Evolutionary conservation across 1,284 basidiomycete species (phyloP), one percentile per base, ranked within the genome.

Genomic region (Trichosporon sp.): DNA sequence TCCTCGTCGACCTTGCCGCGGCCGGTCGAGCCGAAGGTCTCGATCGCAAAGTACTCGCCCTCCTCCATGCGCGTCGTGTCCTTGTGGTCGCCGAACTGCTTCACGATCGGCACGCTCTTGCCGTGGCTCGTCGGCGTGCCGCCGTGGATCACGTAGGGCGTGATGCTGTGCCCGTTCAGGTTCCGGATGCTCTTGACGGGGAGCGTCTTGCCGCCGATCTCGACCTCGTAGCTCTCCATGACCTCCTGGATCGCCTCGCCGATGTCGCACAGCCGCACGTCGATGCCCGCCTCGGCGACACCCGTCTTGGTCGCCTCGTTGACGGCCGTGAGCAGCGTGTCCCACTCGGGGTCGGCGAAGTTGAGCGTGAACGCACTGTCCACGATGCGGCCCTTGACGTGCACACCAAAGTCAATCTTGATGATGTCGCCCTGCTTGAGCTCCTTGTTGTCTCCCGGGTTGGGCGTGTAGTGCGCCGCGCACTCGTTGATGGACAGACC

Each of bases 151-250:
- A 90, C 89, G 82, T 97, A 96, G n/a, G 86, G 89, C 66, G 90
- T 88, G 78, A 98, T 98, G 11, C 91, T 91, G 83, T 98, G 96
- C 0, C 96, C 95, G 70, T 92, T 95, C 12, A 98, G 88, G 80
- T 96, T 96, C 74, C 89, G 87, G 73, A 98, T 97, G 1, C 92
- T 88, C 84, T 95, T 97, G 74, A 98, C 94, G 72, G 91, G 94
- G 76, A 91, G 88, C 21, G 91, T 88, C 82, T 96, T 94, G 48
- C 94, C 92, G 37, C 90, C 87, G 21, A 95, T 89, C 79, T 96
- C 94, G 19, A 99, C 95, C 83, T 99, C 97, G 81, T 98, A 98
- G 4, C 92, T 94, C 82, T 98, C 96, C 97, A 99, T 99, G 2
- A 95, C 96, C 84, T 99, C 97, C 83, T 99, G 96, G 72, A 99